Evolutionary conservation across 768 basidiomycete genomes (phyloP), one percentile per base, ranked within the genome.

Genomic region (Tylopilus rubrobrunneus): DNA sequence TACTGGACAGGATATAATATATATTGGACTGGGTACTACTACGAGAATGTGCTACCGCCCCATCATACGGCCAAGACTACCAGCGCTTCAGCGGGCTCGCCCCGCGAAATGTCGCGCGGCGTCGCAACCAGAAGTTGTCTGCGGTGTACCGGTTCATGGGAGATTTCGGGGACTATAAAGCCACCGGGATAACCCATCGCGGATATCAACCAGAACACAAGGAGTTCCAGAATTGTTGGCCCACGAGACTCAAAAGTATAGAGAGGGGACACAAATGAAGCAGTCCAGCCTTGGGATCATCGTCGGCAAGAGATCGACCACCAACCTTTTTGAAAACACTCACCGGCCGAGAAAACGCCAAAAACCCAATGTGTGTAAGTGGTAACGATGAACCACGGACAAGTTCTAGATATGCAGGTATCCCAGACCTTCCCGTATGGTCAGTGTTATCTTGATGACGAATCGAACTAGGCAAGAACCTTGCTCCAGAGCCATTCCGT

Each of bases 401-500:
- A 71, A 31, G 65, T 62, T 39, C 60, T 68, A n/a, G 62, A 62
- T 19, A 67, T 49, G 46, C 76, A 78, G 12, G 65, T 51, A 49
- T 78, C 76, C 70, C 72, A 77, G 23, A 77, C 37, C 74, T 76
- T 42, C 21, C 36, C 7, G 8, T 34, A 9, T 47, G 6, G 44
- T 67, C 36, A 68, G 54, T 28, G 14, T 27, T 21, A 9, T 28
- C 27, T 14, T 19, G 15, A 36, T 28, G 15, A 37, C 31, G 15
- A 5, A 40, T 37, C 23, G 7, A 45, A 46, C 44, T 7, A 27
- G 41, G 14, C 5, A 52, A 56, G 17, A 55, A 70, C 69, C 76
- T 84, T 85, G 33, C 74, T 79, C 84, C 84, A 85, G 42, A 84
- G 56, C 55, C 79, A 74, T 57, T 83, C 73, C 48, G 75, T 56